Evolutionary conservation across 306 rosid species (phyloP).

Genomic region (Acmispon strigosus): DNA sequence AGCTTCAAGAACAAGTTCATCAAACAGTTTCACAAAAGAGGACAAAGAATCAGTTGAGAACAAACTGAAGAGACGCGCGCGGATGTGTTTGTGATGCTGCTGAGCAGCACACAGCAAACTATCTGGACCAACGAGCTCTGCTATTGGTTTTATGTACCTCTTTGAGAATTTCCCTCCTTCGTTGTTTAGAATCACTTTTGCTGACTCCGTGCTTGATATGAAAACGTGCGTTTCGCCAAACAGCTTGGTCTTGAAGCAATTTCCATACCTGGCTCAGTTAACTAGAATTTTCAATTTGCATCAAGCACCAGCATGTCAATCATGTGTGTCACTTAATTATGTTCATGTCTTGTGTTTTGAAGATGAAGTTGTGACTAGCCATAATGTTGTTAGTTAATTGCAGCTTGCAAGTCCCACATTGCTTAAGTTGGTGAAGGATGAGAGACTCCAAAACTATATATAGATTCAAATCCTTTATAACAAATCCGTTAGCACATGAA

Average conservation of each 20-base stretch:
- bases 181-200: conserved; percentile 51
- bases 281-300: neutral
- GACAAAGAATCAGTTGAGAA: conserved; percentile 45
- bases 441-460: too few species aligned
- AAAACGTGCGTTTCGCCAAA: conserved; percentile 74
- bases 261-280: conserved; percentile 47
- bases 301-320: neutral
- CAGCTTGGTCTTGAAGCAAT: conserved; percentile 65
- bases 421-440: too few species aligned
- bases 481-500: too few species aligned
- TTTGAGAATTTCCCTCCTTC: conserved; percentile 61
- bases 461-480: too few species aligned
- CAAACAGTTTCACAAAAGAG: conserved; percentile 42
- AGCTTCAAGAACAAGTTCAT: conserved; percentile 37
- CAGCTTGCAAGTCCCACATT: too few species aligned
- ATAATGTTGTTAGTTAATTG: too few species aligned
- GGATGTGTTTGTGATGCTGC: conserved; percentile 60
- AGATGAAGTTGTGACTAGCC: neutral
- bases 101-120: conserved; percentile 65
- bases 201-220: conserved; percentile 56
- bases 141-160: conserved; percentile 59
- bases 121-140: conserved; percentile 49
- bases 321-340: neutral
- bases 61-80: conserved; percentile 36
- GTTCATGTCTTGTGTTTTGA: neutral